These are phyloP conservation scores for Castanospermum australe DNA, from an alignment of 306 rosid species.

Conservation along the genomic window DNA sequence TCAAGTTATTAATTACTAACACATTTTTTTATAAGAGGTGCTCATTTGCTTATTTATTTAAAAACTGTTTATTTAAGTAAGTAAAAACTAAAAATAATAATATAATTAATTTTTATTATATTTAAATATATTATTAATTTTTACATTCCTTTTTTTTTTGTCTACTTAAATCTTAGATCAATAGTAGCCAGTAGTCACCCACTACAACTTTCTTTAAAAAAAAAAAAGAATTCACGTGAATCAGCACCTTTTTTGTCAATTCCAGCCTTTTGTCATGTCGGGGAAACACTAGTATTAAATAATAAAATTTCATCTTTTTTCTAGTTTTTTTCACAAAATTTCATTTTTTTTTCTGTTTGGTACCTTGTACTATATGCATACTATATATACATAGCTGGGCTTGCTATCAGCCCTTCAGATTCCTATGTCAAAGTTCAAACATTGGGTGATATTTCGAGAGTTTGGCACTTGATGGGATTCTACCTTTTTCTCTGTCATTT, in stretches of 20 bases:
- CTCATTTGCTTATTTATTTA: neutral
- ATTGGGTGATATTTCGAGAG: slow-evolving; percentile 39
- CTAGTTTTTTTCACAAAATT: too few relatives aligned
- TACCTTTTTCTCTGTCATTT: slow-evolving; percentile 33
- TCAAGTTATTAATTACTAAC: neutral
- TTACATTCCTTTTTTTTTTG: neutral
- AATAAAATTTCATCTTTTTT: neutral
- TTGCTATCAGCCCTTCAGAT: slow-evolving; percentile 4
- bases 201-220: neutral
- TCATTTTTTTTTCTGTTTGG: neutral
- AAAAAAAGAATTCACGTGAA: slow-evolving; percentile 25
- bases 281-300: neutral
- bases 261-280: slow-evolving; percentile 14
- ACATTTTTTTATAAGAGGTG: neutral
- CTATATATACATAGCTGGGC: neutral
- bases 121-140: neutral
- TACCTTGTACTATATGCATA: neutral
- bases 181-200: neutral
- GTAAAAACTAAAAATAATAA: neutral
- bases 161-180: neutral
- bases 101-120: neutral
- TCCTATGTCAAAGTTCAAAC: slow-evolving; percentile 18
- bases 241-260: slow-evolving; percentile 21
- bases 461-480: slow-evolving; percentile 36
- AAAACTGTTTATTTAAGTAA: neutral